Base-by-base conservation (phyloP, 257 asterid species). In the Buddleja alternifolia region DNA sequence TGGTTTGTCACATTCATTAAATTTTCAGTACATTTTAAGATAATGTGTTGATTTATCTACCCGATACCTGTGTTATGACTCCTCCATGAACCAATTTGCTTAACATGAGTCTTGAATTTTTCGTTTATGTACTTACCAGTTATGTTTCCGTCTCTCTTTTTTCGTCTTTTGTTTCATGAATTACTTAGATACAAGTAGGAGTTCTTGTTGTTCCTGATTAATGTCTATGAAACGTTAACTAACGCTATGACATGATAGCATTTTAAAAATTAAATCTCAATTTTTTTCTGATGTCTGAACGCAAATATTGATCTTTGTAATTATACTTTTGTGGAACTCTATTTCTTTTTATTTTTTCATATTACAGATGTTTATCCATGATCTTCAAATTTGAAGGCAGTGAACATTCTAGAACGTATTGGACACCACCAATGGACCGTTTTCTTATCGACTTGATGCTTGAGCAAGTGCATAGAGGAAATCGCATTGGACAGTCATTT, bases 351-450 rank as follows among this genome's bases (percentile, higher is more conserved):
- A n/a, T n/a, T 19, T 1, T 50, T 51, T 62, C 41, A 40, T 67
- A 29, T 52, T 47, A 51, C 34, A 6, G 16, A 32, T 24, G 36
- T 23, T 12, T 55, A n/a, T 69, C 36, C 32, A 41, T 52, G 39
- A 48, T 64, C 47, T 50, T 17, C 46, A 55, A 67, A 67, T 60
- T 70, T 72, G 62, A 70, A 79, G 84, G 76, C 65, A 52, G 53
- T 48, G 81, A 71, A 52, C 84, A 76, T 57, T 71, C 73, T 47
- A 67, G 84, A 63, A 79, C 84, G 62, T 75, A 61, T 67, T 79
- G 84, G 84, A 79, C 84, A 2, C 84, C 81, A 50, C 81, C 84
- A 34, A 79, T 79, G 84, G 84, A 79, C 70, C 71, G 50, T 41
- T 79, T 67, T 45, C 69, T 79, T 25, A 75, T 79, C 17, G 78